phyloP scores from a whole-genome alignment of 768 basidiomycete genomes.

The Cystofilobasidium capitatum region DNA sequence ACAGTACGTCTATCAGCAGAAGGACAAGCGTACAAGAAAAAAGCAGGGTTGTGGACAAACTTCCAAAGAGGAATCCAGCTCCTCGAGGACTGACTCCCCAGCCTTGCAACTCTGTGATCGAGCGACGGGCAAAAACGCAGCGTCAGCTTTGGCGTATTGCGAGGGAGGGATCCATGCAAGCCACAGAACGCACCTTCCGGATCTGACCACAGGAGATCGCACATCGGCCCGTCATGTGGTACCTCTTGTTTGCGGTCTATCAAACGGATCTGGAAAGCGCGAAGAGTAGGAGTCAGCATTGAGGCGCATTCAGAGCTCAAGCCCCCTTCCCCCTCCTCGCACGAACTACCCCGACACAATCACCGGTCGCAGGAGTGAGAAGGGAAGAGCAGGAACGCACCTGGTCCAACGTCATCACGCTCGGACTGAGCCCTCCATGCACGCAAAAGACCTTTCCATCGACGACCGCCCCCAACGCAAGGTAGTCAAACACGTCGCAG shows the following conservation, averaged over 20 bases:
- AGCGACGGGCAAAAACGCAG: background rate
- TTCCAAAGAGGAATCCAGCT: conserved; percentile 90
- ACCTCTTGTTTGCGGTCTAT: conserved; percentile 97
- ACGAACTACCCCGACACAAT: too few species aligned
- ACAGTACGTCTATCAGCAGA: background rate
- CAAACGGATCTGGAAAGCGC: conserved; percentile 57
- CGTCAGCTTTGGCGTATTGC: background rate
- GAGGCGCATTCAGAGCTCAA: background rate
- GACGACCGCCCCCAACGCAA: conserved; percentile 88
- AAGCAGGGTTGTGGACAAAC: conserved; percentile 67
- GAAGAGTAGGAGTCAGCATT: background rate
- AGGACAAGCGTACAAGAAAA: background rate
- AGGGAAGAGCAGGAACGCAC: conserved; percentile 43
- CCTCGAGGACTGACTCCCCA: conserved; percentile 96
- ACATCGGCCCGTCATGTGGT: conserved; percentile 97
- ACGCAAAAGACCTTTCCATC: conserved; percentile 96
- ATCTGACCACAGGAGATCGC: conserved; percentile 97
- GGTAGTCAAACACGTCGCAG: conserved; percentile 96
- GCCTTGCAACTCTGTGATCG: conserved; percentile 59
- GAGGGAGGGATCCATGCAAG: conserved; percentile 19
- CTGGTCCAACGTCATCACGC: conserved; percentile 76
- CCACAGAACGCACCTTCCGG: conserved; percentile 64
- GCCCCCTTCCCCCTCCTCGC: background rate
- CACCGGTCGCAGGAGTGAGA: background rate
- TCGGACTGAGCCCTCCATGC: conserved; percentile 90